Evolutionary conservation across 495 filamentous ascomycete genomes (phyloP).

Genomic region (Aspergillus baeticus): DNA sequence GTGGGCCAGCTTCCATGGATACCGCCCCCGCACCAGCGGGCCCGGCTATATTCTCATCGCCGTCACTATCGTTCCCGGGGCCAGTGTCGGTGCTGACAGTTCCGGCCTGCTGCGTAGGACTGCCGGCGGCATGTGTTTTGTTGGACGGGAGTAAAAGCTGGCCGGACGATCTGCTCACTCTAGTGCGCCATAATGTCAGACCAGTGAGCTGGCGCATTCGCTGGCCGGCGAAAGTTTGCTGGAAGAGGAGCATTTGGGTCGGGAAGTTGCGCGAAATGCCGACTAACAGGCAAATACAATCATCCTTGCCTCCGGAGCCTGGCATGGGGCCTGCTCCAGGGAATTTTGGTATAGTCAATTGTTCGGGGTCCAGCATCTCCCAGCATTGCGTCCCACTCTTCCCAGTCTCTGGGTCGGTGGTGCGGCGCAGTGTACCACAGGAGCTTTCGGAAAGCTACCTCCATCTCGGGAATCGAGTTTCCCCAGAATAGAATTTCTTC

Average conservation of each 20-base stretch:
- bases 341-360: constrained; percentile 21
- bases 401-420: constrained; percentile 17
- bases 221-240: constrained; percentile 15
- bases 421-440: constrained; percentile 26
- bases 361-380: constrained; percentile 39
- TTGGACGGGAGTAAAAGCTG: neutral
- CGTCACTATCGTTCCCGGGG: no score
- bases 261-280: constrained; percentile 20
- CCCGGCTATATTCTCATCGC: neutral
- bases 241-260: neutral
- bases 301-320: neutral
- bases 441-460: constrained; percentile 24
- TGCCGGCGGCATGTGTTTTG: neutral
- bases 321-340: neutral
- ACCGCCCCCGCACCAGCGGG: no score
- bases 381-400: constrained; percentile 18
- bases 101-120: no score
- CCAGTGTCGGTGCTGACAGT: no score
- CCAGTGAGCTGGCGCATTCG: constrained; percentile 10
- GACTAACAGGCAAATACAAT: constrained; percentile 25
- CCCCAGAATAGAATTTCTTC: constrained; percentile 30
- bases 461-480: neutral
- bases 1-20: no score
- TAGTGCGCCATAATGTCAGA: constrained; percentile 21
- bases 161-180: constrained; percentile 1